Evolutionary conservation across 208 protist species (phyloP), one percentile per base, ranked within the genome.

Genomic region (Crithidia fasciculata): DNA sequence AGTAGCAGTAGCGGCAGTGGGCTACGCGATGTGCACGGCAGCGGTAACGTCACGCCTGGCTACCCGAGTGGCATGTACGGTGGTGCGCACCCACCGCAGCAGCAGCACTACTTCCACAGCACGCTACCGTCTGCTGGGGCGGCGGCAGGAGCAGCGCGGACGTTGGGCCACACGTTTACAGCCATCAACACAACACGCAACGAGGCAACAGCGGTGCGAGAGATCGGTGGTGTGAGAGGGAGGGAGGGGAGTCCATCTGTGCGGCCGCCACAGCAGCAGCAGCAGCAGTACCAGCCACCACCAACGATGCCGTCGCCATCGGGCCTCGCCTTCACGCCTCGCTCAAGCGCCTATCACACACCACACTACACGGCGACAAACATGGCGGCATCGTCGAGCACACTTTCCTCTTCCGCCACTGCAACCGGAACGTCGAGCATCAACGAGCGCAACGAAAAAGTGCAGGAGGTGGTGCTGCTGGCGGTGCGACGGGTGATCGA

Each of bases 391-490:
- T 0, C 28, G 28, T 28, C 28, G 0, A 28, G 28, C 28, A 28
- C 28, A 28, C 28, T 28, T 28, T 28, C 28, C 28, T 28, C 28
- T 1, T 28, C 47, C 49, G 50, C 53, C 47, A 60, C 45, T 6
- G 43, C 66, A n/a, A 49, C 52, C n/a, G 55, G 50, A 9, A 59
- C 64, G 47, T 72, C 63, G 4, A 59, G 76, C 53, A 55, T 85
- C 19, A 64, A 78, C 40, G 82, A 81, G 40, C 36, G 59, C 5
- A 93, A 89, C 53, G 86, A 89, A 41, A 95, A 95, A 57, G 67
- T 93, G 58, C 80, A 93, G 76, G 88, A 93, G 62, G 78, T 95
- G 52, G 83, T 91, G 44, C 72, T 88, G 43, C 65, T 91, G 53
- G 88, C 88, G 18, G 79, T 95, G 53, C 83, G 64, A 3, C 76